Conservation (phyloP, 257 asterid genomes). For the Cordia subcordata region DNA sequence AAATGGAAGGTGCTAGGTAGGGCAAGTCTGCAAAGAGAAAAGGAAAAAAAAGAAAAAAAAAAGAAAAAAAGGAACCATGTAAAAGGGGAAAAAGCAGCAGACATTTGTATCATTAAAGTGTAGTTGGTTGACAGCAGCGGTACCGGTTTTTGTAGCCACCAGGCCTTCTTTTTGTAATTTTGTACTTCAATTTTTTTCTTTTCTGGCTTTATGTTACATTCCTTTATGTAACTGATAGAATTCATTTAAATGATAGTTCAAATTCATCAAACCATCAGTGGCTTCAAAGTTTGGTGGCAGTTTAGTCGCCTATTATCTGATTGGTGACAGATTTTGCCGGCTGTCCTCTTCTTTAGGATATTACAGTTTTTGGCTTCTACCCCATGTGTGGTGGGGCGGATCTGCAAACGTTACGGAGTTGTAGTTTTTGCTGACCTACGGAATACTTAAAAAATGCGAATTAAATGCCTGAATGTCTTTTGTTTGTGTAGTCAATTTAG, state of each 20-base stretch:
- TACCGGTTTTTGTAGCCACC: neutral
- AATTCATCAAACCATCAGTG: neutral
- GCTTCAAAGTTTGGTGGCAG: neutral
- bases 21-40: neutral
- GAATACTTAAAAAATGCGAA: too few relatives aligned
- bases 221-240: slow-evolving; percentile 4
- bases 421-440: too few relatives aligned
- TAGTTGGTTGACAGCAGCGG: neutral
- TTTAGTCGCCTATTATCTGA: too few relatives aligned
- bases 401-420: too few relatives aligned
- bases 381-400: too few relatives aligned
- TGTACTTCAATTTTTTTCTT: slow-evolving; percentile 3
- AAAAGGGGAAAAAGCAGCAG: slow-evolving; percentile 1
- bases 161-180: slow-evolving; percentile 1
- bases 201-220: neutral
- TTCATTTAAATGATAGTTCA: neutral
- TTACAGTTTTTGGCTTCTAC: too few relatives aligned
- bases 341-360: too few relatives aligned
- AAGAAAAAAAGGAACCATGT: neutral
- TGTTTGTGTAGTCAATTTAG: too few relatives aligned
- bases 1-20: slow-evolving; percentile 3
- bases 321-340: too few relatives aligned
- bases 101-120: slow-evolving; percentile 1
- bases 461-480: too few relatives aligned
- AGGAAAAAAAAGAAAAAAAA: neutral